phyloP scores from a whole-genome alignment of 352 stramenopile species.

The Pythium aquatile region DNA sequence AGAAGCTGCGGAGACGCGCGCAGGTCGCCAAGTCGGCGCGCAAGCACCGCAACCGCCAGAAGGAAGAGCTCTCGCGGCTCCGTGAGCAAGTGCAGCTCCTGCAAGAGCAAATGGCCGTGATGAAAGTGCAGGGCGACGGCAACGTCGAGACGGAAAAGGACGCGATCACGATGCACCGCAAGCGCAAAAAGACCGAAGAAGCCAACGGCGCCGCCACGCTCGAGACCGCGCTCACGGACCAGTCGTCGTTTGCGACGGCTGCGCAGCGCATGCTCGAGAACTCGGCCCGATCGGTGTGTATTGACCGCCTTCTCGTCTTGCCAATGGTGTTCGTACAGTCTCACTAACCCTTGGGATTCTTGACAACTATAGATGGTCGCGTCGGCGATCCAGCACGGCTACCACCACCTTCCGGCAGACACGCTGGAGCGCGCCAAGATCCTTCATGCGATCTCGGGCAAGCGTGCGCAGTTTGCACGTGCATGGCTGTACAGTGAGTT shows the following conservation, averaged over 20 bases:
- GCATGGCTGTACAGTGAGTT: constrained; percentile 59
- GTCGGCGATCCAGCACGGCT: constrained; percentile 53
- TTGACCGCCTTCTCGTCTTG: background rate
- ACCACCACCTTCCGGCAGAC: constrained; percentile 60
- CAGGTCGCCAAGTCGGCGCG: constrained; percentile 81
- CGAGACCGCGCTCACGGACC: constrained; percentile 32
- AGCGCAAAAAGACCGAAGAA: constrained; percentile 71
- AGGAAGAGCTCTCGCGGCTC: constrained; percentile 71
- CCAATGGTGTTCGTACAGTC: background rate
- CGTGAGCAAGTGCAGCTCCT: constrained; percentile 71
- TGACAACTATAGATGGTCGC: constrained; percentile 28
- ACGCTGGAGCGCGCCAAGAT: constrained; percentile 49
- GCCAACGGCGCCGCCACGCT: constrained; percentile 18
- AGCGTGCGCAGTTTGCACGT: constrained; percentile 49
- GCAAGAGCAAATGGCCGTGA: constrained; percentile 78
- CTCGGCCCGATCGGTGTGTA: constrained; percentile 15
- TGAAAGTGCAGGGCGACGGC: constrained; percentile 35
- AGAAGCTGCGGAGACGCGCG: constrained; percentile 73
- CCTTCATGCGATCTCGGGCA: constrained; percentile 54
- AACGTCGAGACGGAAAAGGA: constrained; percentile 38
- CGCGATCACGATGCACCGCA: constrained; percentile 60
- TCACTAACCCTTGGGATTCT: background rate
- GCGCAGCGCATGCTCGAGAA: constrained; percentile 25
- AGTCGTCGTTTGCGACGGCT: constrained; percentile 24
- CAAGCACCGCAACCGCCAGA: constrained; percentile 82